A percentile compares a stretch with the other conserved stretches of the same genome.
phyloP scores from a whole-genome alignment of 495 filamentous ascomycete species.

The Podospora didyma region DNA sequence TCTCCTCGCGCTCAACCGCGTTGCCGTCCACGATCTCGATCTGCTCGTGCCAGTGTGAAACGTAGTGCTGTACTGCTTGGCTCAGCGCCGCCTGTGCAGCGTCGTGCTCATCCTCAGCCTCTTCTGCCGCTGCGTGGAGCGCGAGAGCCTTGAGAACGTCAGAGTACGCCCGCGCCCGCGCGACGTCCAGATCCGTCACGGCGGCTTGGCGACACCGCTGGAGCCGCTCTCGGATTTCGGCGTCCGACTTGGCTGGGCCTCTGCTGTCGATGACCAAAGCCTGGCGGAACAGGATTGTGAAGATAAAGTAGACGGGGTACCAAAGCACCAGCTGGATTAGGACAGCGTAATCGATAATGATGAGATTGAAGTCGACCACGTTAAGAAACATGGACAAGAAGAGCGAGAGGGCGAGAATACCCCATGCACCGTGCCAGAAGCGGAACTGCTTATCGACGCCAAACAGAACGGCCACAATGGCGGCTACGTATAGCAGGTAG shows the following conservation, averaged over 20 bases:
- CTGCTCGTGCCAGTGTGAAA: constrained; percentile 29
- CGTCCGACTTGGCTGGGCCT: constrained; percentile 8
- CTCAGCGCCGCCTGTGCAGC: constrained; percentile 14
- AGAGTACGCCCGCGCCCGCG: constrained; percentile 20
- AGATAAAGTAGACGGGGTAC: constrained; percentile 30
- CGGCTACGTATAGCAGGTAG: constrained; percentile 28
- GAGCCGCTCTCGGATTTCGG: constrained; percentile 19
- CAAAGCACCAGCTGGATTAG: constrained; percentile 28
- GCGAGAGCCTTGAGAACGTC: constrained; percentile 25
- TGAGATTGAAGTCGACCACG: constrained; percentile 19
- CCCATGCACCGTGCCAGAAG: constrained; percentile 30
- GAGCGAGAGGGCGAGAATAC: constrained; percentile 23
- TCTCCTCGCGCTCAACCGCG: constrained; percentile 4
- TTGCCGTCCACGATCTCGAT: constrained; percentile 19
- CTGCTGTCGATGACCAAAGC: constrained; percentile 16
- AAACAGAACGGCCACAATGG: constrained; percentile 25
- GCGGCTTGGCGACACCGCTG: constrained; percentile 11
- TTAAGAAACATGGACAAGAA: constrained; percentile 28
- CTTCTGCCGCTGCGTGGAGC: constrained; percentile 21
- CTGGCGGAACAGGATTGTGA: constrained; percentile 25
- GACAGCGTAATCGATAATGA: constrained; percentile 31
- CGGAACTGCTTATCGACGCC: constrained; percentile 30
- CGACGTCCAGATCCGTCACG: constrained; percentile 17
- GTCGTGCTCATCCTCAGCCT: constrained; percentile 16
- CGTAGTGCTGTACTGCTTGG: constrained; percentile 22